Percentiles rank a stretch among this genome's conserved stretches.
These are phyloP conservation scores for Fusarium nanum DNA, from an alignment of 2,329 filamentous ascomycete species.

Conservation along the genomic window DNA sequence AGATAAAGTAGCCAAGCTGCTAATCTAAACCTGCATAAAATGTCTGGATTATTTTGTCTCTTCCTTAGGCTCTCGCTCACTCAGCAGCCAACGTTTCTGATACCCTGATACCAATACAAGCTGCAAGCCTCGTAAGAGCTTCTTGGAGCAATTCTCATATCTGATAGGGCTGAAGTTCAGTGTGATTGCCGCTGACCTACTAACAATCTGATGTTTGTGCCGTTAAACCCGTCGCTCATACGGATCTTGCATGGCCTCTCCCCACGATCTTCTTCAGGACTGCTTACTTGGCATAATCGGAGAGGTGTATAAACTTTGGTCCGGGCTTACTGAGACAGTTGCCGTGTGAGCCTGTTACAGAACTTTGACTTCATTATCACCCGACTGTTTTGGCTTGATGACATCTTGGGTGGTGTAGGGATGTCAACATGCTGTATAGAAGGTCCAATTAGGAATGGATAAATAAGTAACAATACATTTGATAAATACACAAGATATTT, in stretches of 20 bases:
- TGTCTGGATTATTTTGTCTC: neutral
- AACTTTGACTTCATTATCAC: neutral
- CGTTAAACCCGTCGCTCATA: neutral
- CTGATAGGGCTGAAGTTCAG: conserved; percentile 5
- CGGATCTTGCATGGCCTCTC: neutral
- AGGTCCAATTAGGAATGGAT: neutral
- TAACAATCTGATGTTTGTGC: neutral
- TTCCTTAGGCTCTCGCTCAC: neutral
- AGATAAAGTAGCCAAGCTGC: neutral
- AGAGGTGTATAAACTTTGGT: conserved; percentile 1
- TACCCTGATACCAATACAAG: neutral
- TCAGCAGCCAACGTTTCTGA: neutral
- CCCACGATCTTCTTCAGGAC: neutral
- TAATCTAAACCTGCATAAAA: neutral
- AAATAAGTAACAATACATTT: no score
- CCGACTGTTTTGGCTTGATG: neutral
- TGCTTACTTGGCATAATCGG: neutral
- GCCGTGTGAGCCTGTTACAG: neutral
- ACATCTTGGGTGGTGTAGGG: neutral
- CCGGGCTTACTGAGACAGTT: conserved; percentile 11
- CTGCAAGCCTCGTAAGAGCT: neutral
- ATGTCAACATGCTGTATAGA: neutral
- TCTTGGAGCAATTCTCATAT: neutral
- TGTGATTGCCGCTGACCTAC: neutral
- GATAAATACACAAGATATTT: neutral